These are phyloP conservation scores for Aspergillus sclerotiicarbonarius DNA, from an alignment of 495 filamentous ascomycete genomes.

Conservation along the genomic window DNA sequence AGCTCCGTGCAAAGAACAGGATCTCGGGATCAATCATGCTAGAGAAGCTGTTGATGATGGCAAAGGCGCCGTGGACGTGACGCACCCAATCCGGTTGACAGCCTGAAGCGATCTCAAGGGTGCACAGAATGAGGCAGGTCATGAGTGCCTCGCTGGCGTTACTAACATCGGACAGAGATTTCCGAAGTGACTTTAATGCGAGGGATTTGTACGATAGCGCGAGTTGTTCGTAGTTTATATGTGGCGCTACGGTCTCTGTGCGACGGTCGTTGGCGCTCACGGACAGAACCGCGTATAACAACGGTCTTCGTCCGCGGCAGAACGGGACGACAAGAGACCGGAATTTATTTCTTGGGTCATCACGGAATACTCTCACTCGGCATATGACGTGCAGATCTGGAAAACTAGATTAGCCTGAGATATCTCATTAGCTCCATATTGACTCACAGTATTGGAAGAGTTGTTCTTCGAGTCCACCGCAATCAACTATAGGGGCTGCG, in stretches of 20 bases:
- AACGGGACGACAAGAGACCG: constrained; percentile 4
- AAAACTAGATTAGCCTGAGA: not conserved
- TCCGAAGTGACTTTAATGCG: not conserved
- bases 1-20: constrained; percentile 3
- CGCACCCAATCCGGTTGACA: constrained; percentile 7
- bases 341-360: constrained; percentile 2
- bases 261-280: constrained; percentile 10
- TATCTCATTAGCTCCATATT: not conserved
- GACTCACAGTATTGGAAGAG: constrained; percentile 9
- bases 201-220: constrained; percentile 4
- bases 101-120: constrained; percentile 5
- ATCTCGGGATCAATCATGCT: constrained; percentile 1
- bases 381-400: constrained; percentile 6
- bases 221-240: constrained; percentile 3
- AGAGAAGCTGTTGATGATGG: constrained; percentile 3
- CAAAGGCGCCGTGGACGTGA: constrained; percentile 5
- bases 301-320: not conserved
- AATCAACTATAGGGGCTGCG: not conserved
- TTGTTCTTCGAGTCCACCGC: not conserved
- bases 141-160: constrained; percentile 8
- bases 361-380: constrained; percentile 4
- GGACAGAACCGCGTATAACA: constrained; percentile 5
- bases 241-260: not conserved
- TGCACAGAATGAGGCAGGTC: constrained; percentile 6
- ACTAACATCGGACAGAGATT: not conserved